Evolutionary conservation across 2,329 filamentous ascomycete species (phyloP), one percentile per base, ranked within the genome.

Genomic region (Claviceps lovelessii): DNA sequence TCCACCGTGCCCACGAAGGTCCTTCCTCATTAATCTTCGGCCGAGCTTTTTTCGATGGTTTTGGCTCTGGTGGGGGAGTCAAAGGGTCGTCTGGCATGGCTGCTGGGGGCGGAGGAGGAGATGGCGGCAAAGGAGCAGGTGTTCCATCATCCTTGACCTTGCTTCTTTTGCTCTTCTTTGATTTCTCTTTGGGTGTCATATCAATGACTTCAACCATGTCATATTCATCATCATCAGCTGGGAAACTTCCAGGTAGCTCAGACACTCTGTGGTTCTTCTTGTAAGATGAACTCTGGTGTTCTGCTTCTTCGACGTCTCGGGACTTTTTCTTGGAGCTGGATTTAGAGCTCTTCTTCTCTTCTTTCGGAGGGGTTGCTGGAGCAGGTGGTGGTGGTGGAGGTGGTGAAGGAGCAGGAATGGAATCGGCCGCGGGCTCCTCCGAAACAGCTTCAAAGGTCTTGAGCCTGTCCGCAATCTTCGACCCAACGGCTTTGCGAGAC

Each of bases 1-100:
- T 80, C 86, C 86, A 91, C 66, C 83, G 81, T 41, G 83, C 85
- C 88, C 89, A 93, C 35, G 85, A 82, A 13, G 79, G 75, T 41
- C 76, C 76, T 56, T 86, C 84, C 56, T 88, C 86, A 61, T 82
- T 86, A 59, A 90, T 80, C 64, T 85, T 88, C 33, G 85, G 73
- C 15, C 89, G 85, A 59, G 94, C 87, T 66, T 86, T 94, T 70
- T 82, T 88, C 4, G 76, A 76, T 5, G 78, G 80, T 57, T 75
- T 81, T 13, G 76, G 71, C 52, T 83, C 80, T 17, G 79, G 71
- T 5, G 76, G 74, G 33, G 77, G 75, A 8, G 76, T 73, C 49
- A 73, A 65, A 37, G 76, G 74, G 45, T 68, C 70, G 52, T 79
- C 76, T 28, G 73, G 72, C 5, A 72, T 73, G 19, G 74, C 72